phyloP scores from a whole-genome alignment of 1,139 yeast genomes.

The Hanseniaspora gamundiae region DNA sequence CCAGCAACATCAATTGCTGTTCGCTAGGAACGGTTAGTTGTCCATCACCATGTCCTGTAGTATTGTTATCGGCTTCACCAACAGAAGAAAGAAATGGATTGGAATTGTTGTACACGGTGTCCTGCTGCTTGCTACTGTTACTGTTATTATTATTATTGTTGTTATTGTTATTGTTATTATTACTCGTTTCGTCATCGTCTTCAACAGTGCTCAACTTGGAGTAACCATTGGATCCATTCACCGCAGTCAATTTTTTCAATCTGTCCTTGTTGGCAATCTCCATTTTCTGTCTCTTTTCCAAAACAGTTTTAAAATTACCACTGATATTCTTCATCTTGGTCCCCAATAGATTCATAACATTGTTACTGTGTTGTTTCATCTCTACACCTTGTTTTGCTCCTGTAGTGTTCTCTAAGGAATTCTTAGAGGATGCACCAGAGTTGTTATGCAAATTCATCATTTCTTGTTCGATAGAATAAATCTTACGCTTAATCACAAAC shows the following conservation, averaged over 20 bases:
- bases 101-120: slow-evolving; percentile 21
- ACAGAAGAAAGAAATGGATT: slow-evolving; percentile 26
- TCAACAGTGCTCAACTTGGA: slow-evolving; percentile 4
- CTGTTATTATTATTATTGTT: too few relatives aligned
- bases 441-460: slow-evolving; percentile 34
- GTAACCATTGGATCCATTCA: background rate
- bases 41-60: slow-evolving; percentile 21
- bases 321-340: slow-evolving; percentile 86
- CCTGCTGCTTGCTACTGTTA: slow-evolving; percentile 7
- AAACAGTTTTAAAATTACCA: slow-evolving; percentile 79
- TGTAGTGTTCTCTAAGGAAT: slow-evolving; percentile 37
- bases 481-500: slow-evolving; percentile 84
- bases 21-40: slow-evolving; percentile 60
- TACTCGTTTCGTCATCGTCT: slow-evolving; percentile 1
- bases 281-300: slow-evolving; percentile 75
- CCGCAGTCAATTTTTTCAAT: slow-evolving; percentile 60
- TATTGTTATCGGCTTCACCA: slow-evolving; percentile 27
- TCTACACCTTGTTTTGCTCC: slow-evolving; percentile 30
- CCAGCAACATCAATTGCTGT: slow-evolving; percentile 58
- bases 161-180: slow-evolving; percentile 4
- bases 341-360: slow-evolving; percentile 75
- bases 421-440: slow-evolving; percentile 2
- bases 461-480: slow-evolving; percentile 71
- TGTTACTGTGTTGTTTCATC: slow-evolving; percentile 46
- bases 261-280: slow-evolving; percentile 74